Evolutionary conservation across 495 filamentous ascomycete genomes (phyloP).

Genomic region (Aspergillus bridgeri): DNA sequence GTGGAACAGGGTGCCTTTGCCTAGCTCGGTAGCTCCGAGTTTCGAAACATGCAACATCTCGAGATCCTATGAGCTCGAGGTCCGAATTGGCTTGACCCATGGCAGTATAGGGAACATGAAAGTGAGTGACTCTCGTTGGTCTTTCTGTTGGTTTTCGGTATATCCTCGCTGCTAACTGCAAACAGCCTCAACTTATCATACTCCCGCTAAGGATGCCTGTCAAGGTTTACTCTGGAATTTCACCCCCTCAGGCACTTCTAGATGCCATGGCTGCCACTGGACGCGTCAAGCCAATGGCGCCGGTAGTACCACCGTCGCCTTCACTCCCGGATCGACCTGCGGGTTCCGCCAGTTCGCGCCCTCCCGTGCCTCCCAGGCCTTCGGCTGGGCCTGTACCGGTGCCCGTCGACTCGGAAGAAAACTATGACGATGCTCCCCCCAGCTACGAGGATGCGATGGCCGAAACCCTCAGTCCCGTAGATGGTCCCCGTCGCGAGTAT

Average conservation of each 20-base stretch:
- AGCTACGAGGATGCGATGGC: slow-evolving; percentile 93
- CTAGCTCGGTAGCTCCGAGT: slow-evolving; percentile 77
- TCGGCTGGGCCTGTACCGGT: slow-evolving; percentile 19
- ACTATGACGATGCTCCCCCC: slow-evolving; percentile 63
- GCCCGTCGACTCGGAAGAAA: slow-evolving; percentile 31
- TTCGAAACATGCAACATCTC: slow-evolving; percentile 88
- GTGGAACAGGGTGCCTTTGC: slow-evolving; percentile 68
- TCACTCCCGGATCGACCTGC: slow-evolving; percentile 24
- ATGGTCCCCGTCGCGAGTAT: slow-evolving; percentile 63
- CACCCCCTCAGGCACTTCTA: slow-evolving; percentile 72
- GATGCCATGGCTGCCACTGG: slow-evolving; percentile 55
- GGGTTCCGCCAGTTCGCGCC: slow-evolving; percentile 21
- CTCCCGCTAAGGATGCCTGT: slow-evolving; percentile 76
- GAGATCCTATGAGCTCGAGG: slow-evolving; percentile 76
- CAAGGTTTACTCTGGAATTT: slow-evolving; percentile 84
- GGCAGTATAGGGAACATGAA: slow-evolving; percentile 47
- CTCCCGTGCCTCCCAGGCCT: slow-evolving; percentile 38
- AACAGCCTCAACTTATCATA: slow-evolving; percentile 63
- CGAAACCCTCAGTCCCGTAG: slow-evolving; percentile 63
- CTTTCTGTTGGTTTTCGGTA: slow-evolving; percentile 5
- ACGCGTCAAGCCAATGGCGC: slow-evolving; percentile 25
- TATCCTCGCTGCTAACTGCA: slow-evolving; percentile 14
- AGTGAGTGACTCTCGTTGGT: slow-evolving; percentile 34
- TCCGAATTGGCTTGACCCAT: slow-evolving; percentile 70
- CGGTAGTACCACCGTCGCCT: slow-evolving; percentile 3